A percentile compares a stretch with the other conserved stretches of the same genome.
phyloP scores from a whole-genome alignment of 805 yeast genomes.

The Yamadazyma insecticola region DNA sequence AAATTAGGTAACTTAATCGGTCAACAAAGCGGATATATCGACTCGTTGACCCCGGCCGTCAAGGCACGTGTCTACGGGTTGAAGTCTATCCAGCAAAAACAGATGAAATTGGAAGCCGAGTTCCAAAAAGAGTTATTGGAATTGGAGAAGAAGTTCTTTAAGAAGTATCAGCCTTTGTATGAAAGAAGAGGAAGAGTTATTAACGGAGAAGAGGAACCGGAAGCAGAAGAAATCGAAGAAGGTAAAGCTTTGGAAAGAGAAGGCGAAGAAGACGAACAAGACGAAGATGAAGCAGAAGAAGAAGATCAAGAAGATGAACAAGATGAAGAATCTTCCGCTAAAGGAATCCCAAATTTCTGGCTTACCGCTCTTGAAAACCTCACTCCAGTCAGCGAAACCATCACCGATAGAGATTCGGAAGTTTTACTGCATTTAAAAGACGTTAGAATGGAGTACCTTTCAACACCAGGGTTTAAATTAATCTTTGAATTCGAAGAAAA shows the following conservation, averaged over 20 bases:
- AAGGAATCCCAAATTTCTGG: slow-evolving; percentile 95
- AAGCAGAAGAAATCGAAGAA: slow-evolving; percentile 66
- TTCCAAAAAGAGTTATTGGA: slow-evolving; percentile 86
- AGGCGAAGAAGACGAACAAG: slow-evolving; percentile 33
- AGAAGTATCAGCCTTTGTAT: slow-evolving; percentile 71
- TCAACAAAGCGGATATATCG: slow-evolving; percentile 80
- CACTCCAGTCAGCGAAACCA: slow-evolving; percentile 72
- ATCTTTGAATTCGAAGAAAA: slow-evolving; percentile 75
- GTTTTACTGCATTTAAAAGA: slow-evolving; percentile 67
- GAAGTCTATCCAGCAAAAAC: slow-evolving; percentile 74
- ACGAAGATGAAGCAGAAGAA: slow-evolving; percentile 17
- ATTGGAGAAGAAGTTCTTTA: slow-evolving; percentile 75
- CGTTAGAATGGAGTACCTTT: slow-evolving; percentile 73
- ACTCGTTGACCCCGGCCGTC: slow-evolving; percentile 64
- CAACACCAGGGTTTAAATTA: slow-evolving; percentile 83
- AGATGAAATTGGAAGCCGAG: slow-evolving; percentile 80
- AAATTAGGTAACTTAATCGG: slow-evolving; percentile 83
- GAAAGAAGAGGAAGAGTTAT: slow-evolving; percentile 69
- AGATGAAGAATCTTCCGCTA: slow-evolving; percentile 32
- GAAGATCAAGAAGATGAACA: slow-evolving; percentile 39
- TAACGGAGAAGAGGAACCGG: slow-evolving; percentile 71
- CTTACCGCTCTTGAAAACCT: slow-evolving; percentile 89
- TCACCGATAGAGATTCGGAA: slow-evolving; percentile 86
- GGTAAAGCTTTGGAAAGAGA: slow-evolving; percentile 71
- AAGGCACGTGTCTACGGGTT: slow-evolving; percentile 76